Conservation (phyloP, 1,284 basidiomycete species). For the Rhodotorula sp. region DNA sequence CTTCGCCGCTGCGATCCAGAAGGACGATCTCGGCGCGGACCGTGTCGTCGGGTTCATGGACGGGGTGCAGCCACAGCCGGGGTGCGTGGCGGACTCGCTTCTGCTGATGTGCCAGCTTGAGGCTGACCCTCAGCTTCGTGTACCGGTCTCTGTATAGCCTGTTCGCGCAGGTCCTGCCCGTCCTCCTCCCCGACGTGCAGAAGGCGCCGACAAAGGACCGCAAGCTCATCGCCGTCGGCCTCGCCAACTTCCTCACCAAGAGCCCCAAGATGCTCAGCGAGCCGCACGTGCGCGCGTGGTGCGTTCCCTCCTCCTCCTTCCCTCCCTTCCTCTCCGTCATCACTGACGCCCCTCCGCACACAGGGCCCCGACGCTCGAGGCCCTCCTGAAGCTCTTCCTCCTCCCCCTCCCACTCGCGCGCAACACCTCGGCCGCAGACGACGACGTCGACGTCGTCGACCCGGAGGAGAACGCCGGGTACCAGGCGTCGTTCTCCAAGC, state of each 20-base stretch:
- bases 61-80: constrained; percentile 68
- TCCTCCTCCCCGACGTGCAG: constrained; percentile 77
- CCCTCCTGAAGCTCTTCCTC: constrained; percentile 73
- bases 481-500: constrained; percentile 86
- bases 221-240: constrained; percentile 80
- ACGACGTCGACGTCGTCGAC: constrained; percentile 75
- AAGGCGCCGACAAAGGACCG: constrained; percentile 79
- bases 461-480: constrained; percentile 82
- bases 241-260: constrained; percentile 75
- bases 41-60: constrained; percentile 76
- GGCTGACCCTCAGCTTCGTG: neutral
- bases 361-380: constrained; percentile 70
- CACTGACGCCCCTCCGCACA: constrained; percentile 18
- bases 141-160: constrained; percentile 58
- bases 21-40: constrained; percentile 72
- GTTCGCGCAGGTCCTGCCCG: constrained; percentile 77
- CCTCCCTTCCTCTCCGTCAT: neutral
- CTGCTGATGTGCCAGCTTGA: neutral
- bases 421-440: constrained; percentile 55
- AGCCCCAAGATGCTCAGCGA: constrained; percentile 67
- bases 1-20: constrained; percentile 72
- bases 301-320: constrained; percentile 44
- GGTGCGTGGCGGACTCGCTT: constrained; percentile 58
- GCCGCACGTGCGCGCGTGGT: constrained; percentile 71
- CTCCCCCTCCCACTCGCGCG: constrained; percentile 68